Percentiles rank a stretch among this genome's conserved stretches.
Evolutionary conservation across 176 grass and related monocot species (phyloP).

Genomic region (Pontederia paniculata): DNA sequence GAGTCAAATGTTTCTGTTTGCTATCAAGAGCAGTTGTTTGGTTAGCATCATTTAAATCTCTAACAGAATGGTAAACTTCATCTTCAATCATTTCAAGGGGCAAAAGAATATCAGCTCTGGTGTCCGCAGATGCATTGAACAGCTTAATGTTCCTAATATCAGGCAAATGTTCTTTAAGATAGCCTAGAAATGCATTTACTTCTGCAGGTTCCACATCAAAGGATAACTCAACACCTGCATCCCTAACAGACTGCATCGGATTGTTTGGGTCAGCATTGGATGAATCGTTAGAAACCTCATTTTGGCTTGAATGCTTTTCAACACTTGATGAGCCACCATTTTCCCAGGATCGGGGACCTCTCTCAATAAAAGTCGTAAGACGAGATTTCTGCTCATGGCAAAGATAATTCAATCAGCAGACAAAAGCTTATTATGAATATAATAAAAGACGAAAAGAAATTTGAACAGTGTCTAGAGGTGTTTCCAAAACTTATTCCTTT

Average conservation of each 20-base stretch:
- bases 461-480: neutral
- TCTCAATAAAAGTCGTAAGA: slow-evolving; percentile 85
- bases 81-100: slow-evolving; percentile 54
- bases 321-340: slow-evolving; percentile 3
- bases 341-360: slow-evolving; percentile 80
- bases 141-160: slow-evolving; percentile 42
- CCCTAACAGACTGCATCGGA: slow-evolving; percentile 28
- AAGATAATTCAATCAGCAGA: slow-evolving; percentile 15
- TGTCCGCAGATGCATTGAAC: slow-evolving; percentile 22
- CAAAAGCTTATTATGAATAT: slow-evolving; percentile 2
- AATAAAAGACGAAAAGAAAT: neutral
- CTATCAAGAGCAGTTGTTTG: slow-evolving; percentile 20
- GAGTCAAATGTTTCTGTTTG: slow-evolving; percentile 23
- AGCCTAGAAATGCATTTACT: slow-evolving; percentile 41
- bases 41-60: slow-evolving; percentile 25
- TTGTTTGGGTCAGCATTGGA: slow-evolving; percentile 26
- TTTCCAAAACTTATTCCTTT: too few species aligned
- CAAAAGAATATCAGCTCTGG: slow-evolving; percentile 20
- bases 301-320: slow-evolving; percentile 23
- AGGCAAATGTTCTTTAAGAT: slow-evolving; percentile 47
- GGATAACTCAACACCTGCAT: slow-evolving; percentile 30
- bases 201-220: slow-evolving; percentile 53
- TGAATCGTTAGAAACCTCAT: slow-evolving; percentile 27
- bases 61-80: slow-evolving; percentile 43
- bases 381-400: slow-evolving; percentile 70